Base-by-base conservation (phyloP, 1,284 basidiomycete species). In the Clitocybe nebularis region DNA sequence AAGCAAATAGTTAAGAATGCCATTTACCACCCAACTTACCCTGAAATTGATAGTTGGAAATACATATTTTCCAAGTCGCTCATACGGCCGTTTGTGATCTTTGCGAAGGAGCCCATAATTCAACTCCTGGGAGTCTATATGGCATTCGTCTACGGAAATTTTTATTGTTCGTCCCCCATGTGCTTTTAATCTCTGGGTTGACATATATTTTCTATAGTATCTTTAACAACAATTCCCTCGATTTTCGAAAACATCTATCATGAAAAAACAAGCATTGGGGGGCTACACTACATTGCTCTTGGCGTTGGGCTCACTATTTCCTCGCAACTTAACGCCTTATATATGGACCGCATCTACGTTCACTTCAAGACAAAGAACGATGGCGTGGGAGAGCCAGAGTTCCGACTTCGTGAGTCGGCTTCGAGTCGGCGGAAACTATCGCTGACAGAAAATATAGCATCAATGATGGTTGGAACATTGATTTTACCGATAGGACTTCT, bases 181-280 rank as follows among this genome's bases (percentile, higher is more conserved):
- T 23, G 14, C 11, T 11, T 29, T 2, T 36, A 9, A 10, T 24
- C 26, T n/a, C 1, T 0, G 9, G 14, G 11, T 8, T 34, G 8
- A 30, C 33, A 11, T 32, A 16, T n/a, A 41, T 1, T 24, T 25
- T 17, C 14, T 7, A 21, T 17, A 74, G 72, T 64, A 0, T 66
- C 85, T 51, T 62, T 89, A 33, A 84, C 84, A 0, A 81, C 76
- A 0, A 81, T 89, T 14, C 75, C 81, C 0, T 49, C 59, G 0
- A 84, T 86, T 17, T 90, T 80, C 51, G 60, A 67, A 38, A 63
- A 62, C 2, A 56, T 67, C 0, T 85, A 86, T 49, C 52, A 61
- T 19, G 56, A 82, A 59, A 46, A 55, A 1, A 56, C 71, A 29
- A 74, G 77, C 36, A 81, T 86, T 36, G 72, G 79, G 0, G 83